Evolutionary conservation across 768 basidiomycete species (phyloP).

Genomic region (Pleurotus ostreatus): DNA sequence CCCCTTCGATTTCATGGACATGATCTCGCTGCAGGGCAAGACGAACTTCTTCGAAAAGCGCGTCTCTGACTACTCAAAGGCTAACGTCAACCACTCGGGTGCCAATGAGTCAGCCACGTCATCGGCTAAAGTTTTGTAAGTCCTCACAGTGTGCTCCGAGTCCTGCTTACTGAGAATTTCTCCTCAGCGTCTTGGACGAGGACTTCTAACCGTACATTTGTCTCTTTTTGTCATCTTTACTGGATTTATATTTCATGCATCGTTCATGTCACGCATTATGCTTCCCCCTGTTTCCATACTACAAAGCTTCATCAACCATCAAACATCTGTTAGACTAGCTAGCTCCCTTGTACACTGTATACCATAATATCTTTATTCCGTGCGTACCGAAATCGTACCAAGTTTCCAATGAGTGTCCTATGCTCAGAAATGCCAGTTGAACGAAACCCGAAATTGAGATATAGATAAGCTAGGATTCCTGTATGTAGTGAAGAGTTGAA

Average conservation of each 20-base stretch:
- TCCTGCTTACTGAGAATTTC: not conserved
- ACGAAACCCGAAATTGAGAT: too few species aligned
- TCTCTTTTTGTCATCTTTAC: constrained; percentile 3
- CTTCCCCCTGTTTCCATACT: not conserved
- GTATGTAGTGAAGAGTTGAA: too few species aligned
- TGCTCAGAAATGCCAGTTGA: too few species aligned
- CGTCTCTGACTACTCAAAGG: constrained; percentile 80
- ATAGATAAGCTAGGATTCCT: too few species aligned
- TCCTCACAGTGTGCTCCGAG: not conserved
- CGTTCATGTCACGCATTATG: not conserved
- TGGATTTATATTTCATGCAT: constrained; percentile 7
- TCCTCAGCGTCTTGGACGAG: constrained; percentile 23
- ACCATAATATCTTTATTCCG: constrained; percentile 2
- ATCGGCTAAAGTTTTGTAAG: constrained; percentile 24
- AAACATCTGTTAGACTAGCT: not conserved
- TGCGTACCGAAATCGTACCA: not conserved
- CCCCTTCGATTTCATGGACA: constrained; percentile 93
- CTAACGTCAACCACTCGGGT: constrained; percentile 43
- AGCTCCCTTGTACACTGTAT: not conserved
- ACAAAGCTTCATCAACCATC: not conserved
- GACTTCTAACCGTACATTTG: constrained; percentile 25
- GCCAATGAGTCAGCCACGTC: constrained; percentile 2
- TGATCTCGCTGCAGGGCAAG: constrained; percentile 94
- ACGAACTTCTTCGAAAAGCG: constrained; percentile 97
- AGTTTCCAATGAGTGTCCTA: too few species aligned